Evolutionary conservation across 306 rosid species (phyloP).

Genomic region (Castanospermum australe): DNA sequence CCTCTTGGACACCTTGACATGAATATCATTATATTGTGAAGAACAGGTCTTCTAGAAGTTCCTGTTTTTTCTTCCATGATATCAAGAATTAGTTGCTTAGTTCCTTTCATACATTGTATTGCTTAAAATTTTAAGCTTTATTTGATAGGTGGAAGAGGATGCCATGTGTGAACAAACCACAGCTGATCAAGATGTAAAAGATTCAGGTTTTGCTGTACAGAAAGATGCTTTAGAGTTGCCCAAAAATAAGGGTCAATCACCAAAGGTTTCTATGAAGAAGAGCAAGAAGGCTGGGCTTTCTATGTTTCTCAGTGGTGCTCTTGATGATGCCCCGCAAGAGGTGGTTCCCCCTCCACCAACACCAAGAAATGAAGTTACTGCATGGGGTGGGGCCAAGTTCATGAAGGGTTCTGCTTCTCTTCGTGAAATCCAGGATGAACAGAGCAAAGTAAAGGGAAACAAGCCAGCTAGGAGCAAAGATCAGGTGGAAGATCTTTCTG

Average conservation of each 20-base stretch:
- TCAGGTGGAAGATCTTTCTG: slow-evolving; percentile 53
- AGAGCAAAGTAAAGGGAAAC: slow-evolving; percentile 50
- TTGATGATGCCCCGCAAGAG: slow-evolving; percentile 62
- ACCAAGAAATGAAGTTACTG: slow-evolving; percentile 77
- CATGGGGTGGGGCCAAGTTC: slow-evolving; percentile 92
- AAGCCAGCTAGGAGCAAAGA: slow-evolving; percentile 35
- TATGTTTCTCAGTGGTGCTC: slow-evolving; percentile 96
- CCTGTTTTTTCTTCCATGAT: neutral
- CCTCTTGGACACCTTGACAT: neutral
- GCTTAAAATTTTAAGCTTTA: slow-evolving; percentile 3
- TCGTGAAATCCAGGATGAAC: slow-evolving; percentile 86
- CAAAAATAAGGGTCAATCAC: slow-evolving; percentile 38
- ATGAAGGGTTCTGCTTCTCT: slow-evolving; percentile 66
- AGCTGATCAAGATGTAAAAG: slow-evolving; percentile 31
- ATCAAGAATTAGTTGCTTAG: neutral
- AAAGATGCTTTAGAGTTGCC: slow-evolving; percentile 43
- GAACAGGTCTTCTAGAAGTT: neutral
- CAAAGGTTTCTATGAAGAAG: slow-evolving; percentile 69
- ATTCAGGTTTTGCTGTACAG: slow-evolving; percentile 30
- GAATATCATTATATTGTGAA: neutral
- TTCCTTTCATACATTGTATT: slow-evolving; percentile 22
- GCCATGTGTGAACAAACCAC: slow-evolving; percentile 22
- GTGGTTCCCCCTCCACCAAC: slow-evolving; percentile 55
- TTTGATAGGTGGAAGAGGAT: slow-evolving; percentile 55
- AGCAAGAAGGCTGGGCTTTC: slow-evolving; percentile 92